Conservation (phyloP, 805 yeast genomes). For the Metschnikowia aberdeeniae region DNA sequence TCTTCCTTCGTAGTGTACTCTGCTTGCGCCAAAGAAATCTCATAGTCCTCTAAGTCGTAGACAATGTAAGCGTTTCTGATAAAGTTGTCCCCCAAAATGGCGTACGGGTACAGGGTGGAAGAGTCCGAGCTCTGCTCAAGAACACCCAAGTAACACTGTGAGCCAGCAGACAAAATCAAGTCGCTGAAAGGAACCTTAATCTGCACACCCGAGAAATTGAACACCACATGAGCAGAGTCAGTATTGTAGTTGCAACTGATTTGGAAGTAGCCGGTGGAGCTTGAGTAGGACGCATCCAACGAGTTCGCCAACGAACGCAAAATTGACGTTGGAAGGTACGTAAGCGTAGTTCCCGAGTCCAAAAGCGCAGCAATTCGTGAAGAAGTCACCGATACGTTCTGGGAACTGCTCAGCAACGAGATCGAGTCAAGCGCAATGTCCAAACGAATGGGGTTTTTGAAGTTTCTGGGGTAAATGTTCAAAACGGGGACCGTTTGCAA, state of each 20-base stretch:
- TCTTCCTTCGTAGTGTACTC: conserved; percentile 27
- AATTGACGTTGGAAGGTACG: conserved; percentile 44
- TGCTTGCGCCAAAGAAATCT: conserved; percentile 53
- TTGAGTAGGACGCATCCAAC: conserved; percentile 3
- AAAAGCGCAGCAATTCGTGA: conserved; percentile 22
- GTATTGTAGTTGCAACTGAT: conserved; percentile 13
- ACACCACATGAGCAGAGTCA: conserved; percentile 16
- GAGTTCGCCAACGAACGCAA: conserved; percentile 15
- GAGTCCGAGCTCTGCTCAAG: conserved; percentile 16
- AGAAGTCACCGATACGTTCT: conserved; percentile 7
- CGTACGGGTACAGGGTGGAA: conserved; percentile 50
- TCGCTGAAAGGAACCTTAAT: conserved; percentile 47
- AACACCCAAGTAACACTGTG: conserved; percentile 27
- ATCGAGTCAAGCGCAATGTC: conserved; percentile 47
- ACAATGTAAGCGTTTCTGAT: conserved; percentile 62
- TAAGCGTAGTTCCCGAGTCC: conserved; percentile 54
- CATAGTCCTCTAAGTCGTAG: conserved; percentile 54
- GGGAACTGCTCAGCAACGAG: conserved; percentile 13
- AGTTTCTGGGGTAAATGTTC: conserved; percentile 25
- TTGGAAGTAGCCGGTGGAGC: conserved; percentile 5
- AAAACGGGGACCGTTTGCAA: conserved; percentile 40
- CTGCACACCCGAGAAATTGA: conserved; percentile 55
- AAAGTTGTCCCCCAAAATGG: conserved; percentile 63
- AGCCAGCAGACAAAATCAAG: conserved; percentile 20
- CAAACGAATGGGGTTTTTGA: conserved; percentile 38